Evolutionary conservation across 345 rosid genomes (phyloP).

Genomic region (Lenwebbia sp.): DNA sequence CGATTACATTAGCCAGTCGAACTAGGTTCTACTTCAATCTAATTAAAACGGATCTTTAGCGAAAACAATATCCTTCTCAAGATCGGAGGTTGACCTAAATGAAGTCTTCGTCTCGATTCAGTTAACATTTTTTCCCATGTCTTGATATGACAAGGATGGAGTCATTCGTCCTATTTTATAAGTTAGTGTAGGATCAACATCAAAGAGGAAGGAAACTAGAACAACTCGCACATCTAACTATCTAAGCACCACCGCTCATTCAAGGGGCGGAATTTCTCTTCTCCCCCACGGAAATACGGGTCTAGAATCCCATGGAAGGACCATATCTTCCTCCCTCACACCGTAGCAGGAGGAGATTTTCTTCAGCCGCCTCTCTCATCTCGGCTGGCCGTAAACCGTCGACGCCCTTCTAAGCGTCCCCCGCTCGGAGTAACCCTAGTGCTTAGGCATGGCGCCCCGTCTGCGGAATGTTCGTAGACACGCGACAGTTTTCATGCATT

Average conservation of each 20-base stretch:
- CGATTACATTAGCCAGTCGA: fast-evolving
- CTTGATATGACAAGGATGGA: background rate
- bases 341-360: background rate
- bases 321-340: background rate
- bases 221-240: background rate
- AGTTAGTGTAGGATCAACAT: background rate
- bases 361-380: too few species aligned
- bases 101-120: background rate
- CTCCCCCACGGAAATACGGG: background rate
- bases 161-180: background rate
- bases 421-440: too few species aligned
- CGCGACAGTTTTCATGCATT: too few species aligned
- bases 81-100: background rate
- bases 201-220: background rate
- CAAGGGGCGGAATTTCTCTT: background rate
- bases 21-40: background rate
- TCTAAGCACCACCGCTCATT: background rate
- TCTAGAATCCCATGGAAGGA: too few species aligned
- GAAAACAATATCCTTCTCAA: background rate
- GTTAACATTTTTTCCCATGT: background rate
- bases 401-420: too few species aligned
- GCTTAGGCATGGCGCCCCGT: too few species aligned
- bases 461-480: too few species aligned
- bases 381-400: too few species aligned
- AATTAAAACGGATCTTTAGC: background rate